A percentile compares a stretch with the other conserved stretches of the same genome.
Evolutionary conservation across 108 stramenopile genomes (phyloP).

Genomic region (Skeletonema marinoi): DNA sequence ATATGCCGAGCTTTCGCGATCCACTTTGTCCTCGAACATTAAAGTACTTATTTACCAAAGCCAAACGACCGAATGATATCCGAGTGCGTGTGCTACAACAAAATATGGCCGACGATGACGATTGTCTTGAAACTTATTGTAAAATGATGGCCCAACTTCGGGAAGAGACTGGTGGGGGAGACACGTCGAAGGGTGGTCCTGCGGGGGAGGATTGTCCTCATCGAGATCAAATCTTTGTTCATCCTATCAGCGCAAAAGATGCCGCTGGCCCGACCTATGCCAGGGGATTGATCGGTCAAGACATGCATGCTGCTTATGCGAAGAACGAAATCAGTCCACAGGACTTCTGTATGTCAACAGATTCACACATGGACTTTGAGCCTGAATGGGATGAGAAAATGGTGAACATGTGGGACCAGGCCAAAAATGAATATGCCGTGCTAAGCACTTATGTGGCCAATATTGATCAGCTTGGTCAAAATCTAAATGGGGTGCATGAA

Average conservation of each 20-base stretch:
- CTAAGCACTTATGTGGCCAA: constrained; percentile 85
- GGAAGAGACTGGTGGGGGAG: constrained; percentile 34
- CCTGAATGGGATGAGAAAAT: constrained; percentile 65
- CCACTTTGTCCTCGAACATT: constrained; percentile 74
- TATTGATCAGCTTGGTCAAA: constrained; percentile 61
- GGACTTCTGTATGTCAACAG: constrained; percentile 93
- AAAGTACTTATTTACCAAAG: constrained; percentile 61
- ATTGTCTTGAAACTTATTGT: constrained; percentile 55
- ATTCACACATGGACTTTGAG: constrained; percentile 82
- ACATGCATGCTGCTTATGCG: constrained; percentile 28
- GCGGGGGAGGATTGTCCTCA: constrained; percentile 45
- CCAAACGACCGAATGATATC: constrained; percentile 58
- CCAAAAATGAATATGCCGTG: constrained; percentile 91
- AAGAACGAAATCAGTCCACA: constrained; percentile 55
- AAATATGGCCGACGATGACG: constrained; percentile 45
- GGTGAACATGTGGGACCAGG: constrained; percentile 72
- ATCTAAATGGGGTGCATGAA: constrained; percentile 46
- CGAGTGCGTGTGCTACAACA: constrained; percentile 74
- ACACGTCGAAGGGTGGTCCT: constrained; percentile 44
- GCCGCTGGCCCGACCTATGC: constrained; percentile 59
- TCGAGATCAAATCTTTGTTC: constrained; percentile 45
- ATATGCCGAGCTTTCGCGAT: constrained; percentile 62
- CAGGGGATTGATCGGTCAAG: constrained; percentile 42
- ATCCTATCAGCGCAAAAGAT: constrained; percentile 36
- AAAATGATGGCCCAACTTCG: constrained; percentile 54